phyloP scores from a whole-genome alignment of 805 yeast genomes.

The Starmerella geochares region DNA sequence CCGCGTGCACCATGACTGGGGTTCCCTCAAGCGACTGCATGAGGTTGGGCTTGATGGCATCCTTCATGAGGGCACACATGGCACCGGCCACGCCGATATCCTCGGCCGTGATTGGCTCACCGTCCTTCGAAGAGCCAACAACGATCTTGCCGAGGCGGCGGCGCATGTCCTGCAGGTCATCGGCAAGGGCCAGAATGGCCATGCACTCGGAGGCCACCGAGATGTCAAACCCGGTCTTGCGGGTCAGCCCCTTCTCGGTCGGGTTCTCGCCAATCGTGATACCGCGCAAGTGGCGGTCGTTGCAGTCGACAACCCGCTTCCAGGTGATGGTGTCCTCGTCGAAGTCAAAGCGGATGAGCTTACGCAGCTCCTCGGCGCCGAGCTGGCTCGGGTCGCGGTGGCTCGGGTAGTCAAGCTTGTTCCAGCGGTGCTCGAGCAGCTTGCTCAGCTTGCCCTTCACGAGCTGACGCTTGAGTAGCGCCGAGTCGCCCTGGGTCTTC shows the following conservation, averaged over 20 bases:
- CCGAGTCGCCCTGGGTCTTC: constrained; percentile 62
- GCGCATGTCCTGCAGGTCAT: constrained; percentile 72
- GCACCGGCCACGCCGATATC: constrained; percentile 96
- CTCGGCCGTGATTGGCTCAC: constrained; percentile 83
- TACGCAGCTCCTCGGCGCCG: constrained; percentile 59
- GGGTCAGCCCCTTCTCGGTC: constrained; percentile 79
- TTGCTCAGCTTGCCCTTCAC: constrained; percentile 70
- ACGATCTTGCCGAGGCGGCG: constrained; percentile 79
- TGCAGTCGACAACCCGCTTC: constrained; percentile 88
- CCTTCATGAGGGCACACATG: constrained; percentile 82
- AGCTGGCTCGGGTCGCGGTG: constrained; percentile 63
- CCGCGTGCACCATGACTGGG: constrained; percentile 97
- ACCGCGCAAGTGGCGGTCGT: constrained; percentile 83
- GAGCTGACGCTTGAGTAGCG: constrained; percentile 68
- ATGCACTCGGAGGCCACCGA: constrained; percentile 93
- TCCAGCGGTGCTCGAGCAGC: constrained; percentile 44
- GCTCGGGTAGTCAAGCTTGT: constrained; percentile 65
- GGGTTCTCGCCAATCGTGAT: constrained; percentile 85
- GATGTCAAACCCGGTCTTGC: constrained; percentile 88
- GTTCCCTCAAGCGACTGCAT: constrained; percentile 98
- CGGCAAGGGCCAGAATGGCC: constrained; percentile 86
- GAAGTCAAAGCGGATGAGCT: constrained; percentile 74
- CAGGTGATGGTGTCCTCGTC: constrained; percentile 85
- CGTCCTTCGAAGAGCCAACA: constrained; percentile 65
- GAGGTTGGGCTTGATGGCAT: constrained; percentile 88